Conservation (phyloP, 805 yeast genomes). For the Zygotorulaspora chibaensis region DNA sequence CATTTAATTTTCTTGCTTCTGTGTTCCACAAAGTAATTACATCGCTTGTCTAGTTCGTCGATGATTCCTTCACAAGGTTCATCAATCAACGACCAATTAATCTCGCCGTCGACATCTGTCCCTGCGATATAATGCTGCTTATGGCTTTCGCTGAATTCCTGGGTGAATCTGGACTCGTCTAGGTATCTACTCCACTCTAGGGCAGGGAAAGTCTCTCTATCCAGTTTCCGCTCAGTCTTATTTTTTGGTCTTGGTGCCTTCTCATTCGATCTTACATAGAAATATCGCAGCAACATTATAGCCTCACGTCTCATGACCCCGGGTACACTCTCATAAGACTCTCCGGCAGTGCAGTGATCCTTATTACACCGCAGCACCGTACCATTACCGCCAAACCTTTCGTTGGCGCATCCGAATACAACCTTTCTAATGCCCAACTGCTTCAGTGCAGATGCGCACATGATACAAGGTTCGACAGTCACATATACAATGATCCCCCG, state of each 20-base stretch:
- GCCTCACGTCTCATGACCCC: constrained; percentile 82
- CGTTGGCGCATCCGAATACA: constrained; percentile 90
- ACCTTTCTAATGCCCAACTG: constrained; percentile 73
- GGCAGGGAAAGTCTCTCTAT: constrained; percentile 52
- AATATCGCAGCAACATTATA: constrained; percentile 69
- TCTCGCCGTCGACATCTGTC: constrained; percentile 17
- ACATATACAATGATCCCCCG: constrained; percentile 70
- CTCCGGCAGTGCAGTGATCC: constrained; percentile 31
- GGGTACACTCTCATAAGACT: constrained; percentile 56
- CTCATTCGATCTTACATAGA: constrained; percentile 80
- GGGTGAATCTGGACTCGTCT: constrained; percentile 45
- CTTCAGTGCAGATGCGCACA: constrained; percentile 91
- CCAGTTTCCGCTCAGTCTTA: constrained; percentile 64
- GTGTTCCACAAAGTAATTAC: constrained; percentile 9
- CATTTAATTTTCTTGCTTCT: constrained; percentile 14
- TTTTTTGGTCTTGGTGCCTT: constrained; percentile 78
- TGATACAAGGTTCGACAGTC: constrained; percentile 95
- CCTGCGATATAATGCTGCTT: constrained; percentile 13
- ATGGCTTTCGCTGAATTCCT: constrained; percentile 19
- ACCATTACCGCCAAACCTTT: constrained; percentile 95
- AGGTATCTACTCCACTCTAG: constrained; percentile 55
- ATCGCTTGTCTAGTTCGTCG: constrained; percentile 10
- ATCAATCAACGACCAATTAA: constrained; percentile 31
- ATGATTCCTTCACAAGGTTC: constrained; percentile 14
- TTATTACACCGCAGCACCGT: constrained; percentile 62